Evolutionary conservation across 305 asterid species (phyloP), one percentile per base, ranked within the genome.

Genomic region (Fraxinus baroniana): DNA sequence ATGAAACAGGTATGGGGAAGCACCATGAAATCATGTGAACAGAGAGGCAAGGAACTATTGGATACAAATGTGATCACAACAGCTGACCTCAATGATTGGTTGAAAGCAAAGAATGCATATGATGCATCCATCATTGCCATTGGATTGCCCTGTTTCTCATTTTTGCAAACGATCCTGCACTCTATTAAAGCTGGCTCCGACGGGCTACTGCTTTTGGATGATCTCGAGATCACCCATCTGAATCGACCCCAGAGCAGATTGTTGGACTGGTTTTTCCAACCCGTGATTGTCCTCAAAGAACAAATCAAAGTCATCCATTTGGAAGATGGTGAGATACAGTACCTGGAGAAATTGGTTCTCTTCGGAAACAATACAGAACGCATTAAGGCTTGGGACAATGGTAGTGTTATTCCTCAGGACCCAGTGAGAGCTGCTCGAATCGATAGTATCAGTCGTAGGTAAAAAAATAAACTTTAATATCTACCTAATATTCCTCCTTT

Each of bases 261-360:
- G 39, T 37, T 93, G 85, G 99, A 96, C 85, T 94, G 98, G 98
- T 94, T 96, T 84, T 96, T 96, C 79, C 93, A 96, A 44, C 99
- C 99, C 2, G 68, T 93, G 36, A 79, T 96, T 88, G 94, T 94
- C 75, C 94, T 96, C 37, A 96, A 96, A 79, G 99, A 94, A 86
- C 98, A 94, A 88, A 86, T 96, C 72, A 86, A 91, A 83, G 97
- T 77, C 83, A 86, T 94, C 46, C 86, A 60, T 2, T 82, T 96
- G 85, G 94, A 92, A 86, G 95, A 96, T 78, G 88, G 94, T 22
- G 98, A 96, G 81, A 82, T 86, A 35, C 84, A 89, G 64, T 92
- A 88, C 87, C 79, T 96, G 68, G 97, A 94, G 89, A 96, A 92
- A 86, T 84, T 87, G 15, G 75, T 91, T 52, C 95, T 96, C 44